phyloP scores from a whole-genome alignment of 1,284 basidiomycete species.

The Ustilago nuda region DNA sequence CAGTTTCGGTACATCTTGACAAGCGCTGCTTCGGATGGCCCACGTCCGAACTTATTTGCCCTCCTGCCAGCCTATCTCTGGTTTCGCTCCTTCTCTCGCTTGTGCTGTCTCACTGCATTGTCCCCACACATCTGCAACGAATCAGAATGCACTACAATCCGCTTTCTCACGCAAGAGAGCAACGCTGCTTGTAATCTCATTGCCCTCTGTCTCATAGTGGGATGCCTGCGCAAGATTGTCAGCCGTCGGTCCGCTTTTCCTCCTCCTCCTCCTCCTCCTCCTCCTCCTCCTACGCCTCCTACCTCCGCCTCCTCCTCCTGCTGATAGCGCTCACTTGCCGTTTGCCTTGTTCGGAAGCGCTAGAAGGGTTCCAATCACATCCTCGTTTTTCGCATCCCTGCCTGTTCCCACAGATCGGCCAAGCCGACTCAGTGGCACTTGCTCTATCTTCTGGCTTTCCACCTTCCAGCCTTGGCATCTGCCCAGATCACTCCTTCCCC shows the following conservation, averaged over 20 bases:
- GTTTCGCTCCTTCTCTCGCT: constrained; percentile 3
- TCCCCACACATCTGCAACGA: not conserved
- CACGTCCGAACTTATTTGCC: constrained; percentile 16
- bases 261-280: too few relatives aligned
- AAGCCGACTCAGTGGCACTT: not conserved
- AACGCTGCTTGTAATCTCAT: constrained; percentile 4
- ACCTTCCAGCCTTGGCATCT: not conserved
- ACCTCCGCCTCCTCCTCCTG: too few relatives aligned
- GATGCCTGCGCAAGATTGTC: not conserved
- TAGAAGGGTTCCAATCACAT: constrained; percentile 7
- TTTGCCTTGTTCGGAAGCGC: not conserved
- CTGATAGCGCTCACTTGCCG: not conserved
- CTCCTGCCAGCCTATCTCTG: not conserved
- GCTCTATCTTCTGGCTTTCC: not conserved
- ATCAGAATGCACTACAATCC: constrained; percentile 2
- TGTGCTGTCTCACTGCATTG: not conserved
- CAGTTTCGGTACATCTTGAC: constrained; percentile 21
- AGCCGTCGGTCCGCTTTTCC: constrained; percentile 2
- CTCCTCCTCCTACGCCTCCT: too few relatives aligned
- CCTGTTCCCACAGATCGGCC: constrained; percentile 6
- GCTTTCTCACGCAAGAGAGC: not conserved
- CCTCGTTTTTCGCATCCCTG: constrained; percentile 1
- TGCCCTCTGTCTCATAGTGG: constrained; percentile 8
- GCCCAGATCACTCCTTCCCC: constrained; percentile 6
- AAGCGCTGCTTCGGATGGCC: constrained; percentile 19